Percentiles rank a stretch among this genome's conserved stretches.
These are phyloP conservation scores for Orbilia ellipsospora DNA, from an alignment of 2,329 filamentous ascomycete species.

Conservation along the genomic window DNA sequence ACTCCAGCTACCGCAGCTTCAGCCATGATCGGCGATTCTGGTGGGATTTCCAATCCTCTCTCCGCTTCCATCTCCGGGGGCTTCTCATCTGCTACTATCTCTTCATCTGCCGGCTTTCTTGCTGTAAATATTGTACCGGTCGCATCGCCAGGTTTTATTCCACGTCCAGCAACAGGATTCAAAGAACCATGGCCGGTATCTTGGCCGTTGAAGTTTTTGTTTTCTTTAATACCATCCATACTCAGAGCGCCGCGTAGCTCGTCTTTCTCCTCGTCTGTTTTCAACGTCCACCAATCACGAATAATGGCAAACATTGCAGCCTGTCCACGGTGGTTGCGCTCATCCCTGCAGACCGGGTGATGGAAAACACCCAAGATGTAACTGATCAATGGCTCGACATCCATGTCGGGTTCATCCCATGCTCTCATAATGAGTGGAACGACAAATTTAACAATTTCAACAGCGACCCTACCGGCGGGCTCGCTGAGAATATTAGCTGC, in stretches of 20 bases:
- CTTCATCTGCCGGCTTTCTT: slow-evolving; percentile 25
- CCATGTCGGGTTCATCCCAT: slow-evolving; percentile 87
- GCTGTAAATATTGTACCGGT: slow-evolving; percentile 38
- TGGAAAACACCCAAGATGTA: slow-evolving; percentile 88
- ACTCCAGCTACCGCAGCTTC: neutral
- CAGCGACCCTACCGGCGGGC: slow-evolving; percentile 84
- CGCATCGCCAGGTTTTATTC: slow-evolving; percentile 47
- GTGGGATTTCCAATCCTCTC: slow-evolving; percentile 21
- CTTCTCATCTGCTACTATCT: slow-evolving; percentile 4
- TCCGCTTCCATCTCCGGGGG: slow-evolving; percentile 27
- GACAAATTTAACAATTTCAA: slow-evolving; percentile 81
- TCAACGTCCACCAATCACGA: slow-evolving; percentile 79
- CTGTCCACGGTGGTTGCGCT: slow-evolving; percentile 77
- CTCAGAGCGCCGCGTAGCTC: slow-evolving; percentile 55
- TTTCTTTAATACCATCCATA: slow-evolving; percentile 55
- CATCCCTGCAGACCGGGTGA: slow-evolving; percentile 84
- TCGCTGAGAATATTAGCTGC: slow-evolving; percentile 91
- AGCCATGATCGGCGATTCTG: slow-evolving; percentile 8
- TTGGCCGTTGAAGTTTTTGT: slow-evolving; percentile 55
- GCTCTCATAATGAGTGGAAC: slow-evolving; percentile 82
- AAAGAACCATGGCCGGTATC: slow-evolving; percentile 55
- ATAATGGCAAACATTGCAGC: slow-evolving; percentile 89
- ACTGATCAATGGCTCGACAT: slow-evolving; percentile 82
- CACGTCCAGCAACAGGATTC: slow-evolving; percentile 46
- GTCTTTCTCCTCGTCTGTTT: slow-evolving; percentile 61